Conservation (phyloP, 441 rosid species). For the Macaranga tanarius region DNA sequence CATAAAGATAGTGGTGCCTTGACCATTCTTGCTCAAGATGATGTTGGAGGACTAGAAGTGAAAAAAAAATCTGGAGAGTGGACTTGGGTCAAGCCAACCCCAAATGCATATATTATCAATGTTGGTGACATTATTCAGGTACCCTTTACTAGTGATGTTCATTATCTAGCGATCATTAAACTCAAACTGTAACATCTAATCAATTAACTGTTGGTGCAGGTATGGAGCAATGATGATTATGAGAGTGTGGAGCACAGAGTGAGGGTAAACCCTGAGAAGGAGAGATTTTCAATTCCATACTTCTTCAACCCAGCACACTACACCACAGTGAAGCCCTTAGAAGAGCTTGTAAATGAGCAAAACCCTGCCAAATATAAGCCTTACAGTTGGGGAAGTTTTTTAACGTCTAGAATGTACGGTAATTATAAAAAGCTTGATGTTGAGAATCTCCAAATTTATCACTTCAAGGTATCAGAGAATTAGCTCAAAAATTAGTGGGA, state of each 20-base stretch:
- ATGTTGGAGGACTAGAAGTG: slow-evolving; percentile 71
- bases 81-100: slow-evolving; percentile 30
- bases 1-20: slow-evolving; percentile 76
- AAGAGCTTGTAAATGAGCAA: slow-evolving; percentile 48
- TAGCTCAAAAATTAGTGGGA: background rate
- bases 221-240: slow-evolving; percentile 70
- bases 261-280: slow-evolving; percentile 58
- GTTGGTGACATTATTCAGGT: slow-evolving; percentile 81
- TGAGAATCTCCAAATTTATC: slow-evolving; percentile 54
- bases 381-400: slow-evolving; percentile 69
- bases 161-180: too few relatives aligned
- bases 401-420: slow-evolving; percentile 41
- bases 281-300: slow-evolving; percentile 72
- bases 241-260: slow-evolving; percentile 89
- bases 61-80: slow-evolving; percentile 53
- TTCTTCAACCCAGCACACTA: slow-evolving; percentile 79
- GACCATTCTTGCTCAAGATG: slow-evolving; percentile 73
- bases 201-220: slow-evolving; percentile 34
- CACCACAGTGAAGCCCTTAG: slow-evolving; percentile 58
- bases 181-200: too few relatives aligned
- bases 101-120: slow-evolving; percentile 22
- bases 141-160: background rate
- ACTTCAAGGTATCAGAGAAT: slow-evolving; percentile 41
- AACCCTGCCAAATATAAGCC: slow-evolving; percentile 51
- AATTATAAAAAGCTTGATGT: slow-evolving; percentile 60